Conservation (phyloP, 1,139 yeast species). For the Candida albicans region DNA sequence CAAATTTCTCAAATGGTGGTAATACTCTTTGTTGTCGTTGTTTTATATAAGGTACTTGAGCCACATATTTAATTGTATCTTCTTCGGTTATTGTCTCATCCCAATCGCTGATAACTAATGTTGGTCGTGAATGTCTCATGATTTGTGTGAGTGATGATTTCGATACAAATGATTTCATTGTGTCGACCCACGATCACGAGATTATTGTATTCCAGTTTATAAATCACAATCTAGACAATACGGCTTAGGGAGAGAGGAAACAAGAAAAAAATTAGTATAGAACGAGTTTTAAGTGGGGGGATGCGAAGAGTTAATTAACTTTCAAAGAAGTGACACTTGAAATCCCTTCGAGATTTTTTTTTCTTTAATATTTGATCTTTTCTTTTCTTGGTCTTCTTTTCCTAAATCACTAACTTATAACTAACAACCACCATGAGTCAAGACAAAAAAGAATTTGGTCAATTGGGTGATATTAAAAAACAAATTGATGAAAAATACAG, state of each 20-base stretch:
- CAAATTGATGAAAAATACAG: slow-evolving; percentile 5
- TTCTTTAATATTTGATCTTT: background rate
- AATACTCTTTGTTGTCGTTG: slow-evolving; percentile 36
- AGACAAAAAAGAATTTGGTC: slow-evolving; percentile 16
- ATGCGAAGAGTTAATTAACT: too few species aligned
- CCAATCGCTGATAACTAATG: slow-evolving; percentile 55
- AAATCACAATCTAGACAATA: too few species aligned
- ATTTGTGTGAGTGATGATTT: too few species aligned
- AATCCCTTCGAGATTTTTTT: too few species aligned
- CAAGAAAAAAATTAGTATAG: too few species aligned
- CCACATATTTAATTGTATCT: slow-evolving; percentile 58
- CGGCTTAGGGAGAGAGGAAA: too few species aligned
- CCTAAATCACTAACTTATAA: background rate
- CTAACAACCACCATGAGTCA: slow-evolving; percentile 8
- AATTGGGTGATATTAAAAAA: slow-evolving; percentile 16
- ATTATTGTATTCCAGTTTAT: too few species aligned
- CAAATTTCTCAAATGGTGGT: slow-evolving; percentile 48
- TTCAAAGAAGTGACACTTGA: too few species aligned
- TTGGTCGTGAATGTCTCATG: slow-evolving; percentile 4
- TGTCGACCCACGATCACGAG: too few species aligned
- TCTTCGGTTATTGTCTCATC: slow-evolving; percentile 65
- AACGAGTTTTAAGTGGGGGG: too few species aligned
- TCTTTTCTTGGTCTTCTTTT: background rate
- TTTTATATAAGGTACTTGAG: slow-evolving; percentile 47
- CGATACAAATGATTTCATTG: background rate